These are phyloP conservation scores for Chionographis japonica DNA, from an alignment of 106 monocot genomes.

Conservation along the genomic window DNA sequence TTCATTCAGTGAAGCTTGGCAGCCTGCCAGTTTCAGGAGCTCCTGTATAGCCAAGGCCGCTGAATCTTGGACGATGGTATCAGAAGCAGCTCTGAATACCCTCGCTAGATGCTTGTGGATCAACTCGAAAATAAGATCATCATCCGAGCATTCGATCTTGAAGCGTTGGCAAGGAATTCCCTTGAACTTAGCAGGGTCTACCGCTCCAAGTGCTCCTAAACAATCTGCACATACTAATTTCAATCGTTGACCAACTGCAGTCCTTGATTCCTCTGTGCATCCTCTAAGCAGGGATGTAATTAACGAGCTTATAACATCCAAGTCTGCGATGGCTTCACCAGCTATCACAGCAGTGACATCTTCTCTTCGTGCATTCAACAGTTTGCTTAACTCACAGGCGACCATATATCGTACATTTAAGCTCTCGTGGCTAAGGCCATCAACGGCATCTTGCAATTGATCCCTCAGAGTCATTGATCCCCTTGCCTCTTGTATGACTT, in stretches of 20 bases:
- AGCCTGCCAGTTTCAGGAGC: conserved; percentile 84
- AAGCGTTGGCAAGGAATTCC: conserved; percentile 74
- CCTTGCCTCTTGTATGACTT: conserved; percentile 78
- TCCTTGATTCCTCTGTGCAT: conserved; percentile 90
- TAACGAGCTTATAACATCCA: conserved; percentile 77
- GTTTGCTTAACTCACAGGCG: conserved; percentile 84
- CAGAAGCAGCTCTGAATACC: conserved; percentile 92
- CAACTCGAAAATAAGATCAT: conserved; percentile 98
- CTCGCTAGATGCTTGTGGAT: conserved; percentile 96
- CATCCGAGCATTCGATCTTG: conserved; percentile 96
- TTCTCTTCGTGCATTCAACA: conserved; percentile 72
- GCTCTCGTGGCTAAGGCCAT: conserved; percentile 93
- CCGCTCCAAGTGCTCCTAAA: conserved; percentile 91
- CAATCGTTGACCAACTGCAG: conserved; percentile 76
- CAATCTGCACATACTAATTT: conserved; percentile 93
- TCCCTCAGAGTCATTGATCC: conserved; percentile 85
- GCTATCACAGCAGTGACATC: conserved; percentile 72
- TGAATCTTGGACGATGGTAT: conserved; percentile 88
- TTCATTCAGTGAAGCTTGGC: conserved; percentile 67
- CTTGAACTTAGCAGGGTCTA: conserved; percentile 95
- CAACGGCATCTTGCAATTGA: conserved; percentile 70
- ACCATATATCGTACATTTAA: conserved; percentile 98
- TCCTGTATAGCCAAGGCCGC: conserved; percentile 99
- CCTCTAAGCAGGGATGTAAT: conserved; percentile 79
- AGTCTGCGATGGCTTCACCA: conserved; percentile 65